phyloP scores from a whole-genome alignment of 164 flowering plant genomes.

The Aristolochia contorta region DNA sequence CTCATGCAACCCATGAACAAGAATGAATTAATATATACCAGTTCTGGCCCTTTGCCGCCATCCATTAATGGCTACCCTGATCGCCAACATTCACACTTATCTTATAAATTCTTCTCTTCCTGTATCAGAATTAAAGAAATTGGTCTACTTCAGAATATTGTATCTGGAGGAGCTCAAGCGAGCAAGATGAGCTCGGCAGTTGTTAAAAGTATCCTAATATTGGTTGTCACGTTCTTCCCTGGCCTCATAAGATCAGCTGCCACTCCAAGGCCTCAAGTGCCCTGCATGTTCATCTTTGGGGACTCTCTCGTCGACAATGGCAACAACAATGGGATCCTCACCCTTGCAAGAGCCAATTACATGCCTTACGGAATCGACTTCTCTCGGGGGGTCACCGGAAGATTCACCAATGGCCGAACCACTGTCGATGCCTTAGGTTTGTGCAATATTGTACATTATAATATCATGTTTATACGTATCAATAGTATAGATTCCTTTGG shows the following conservation, averaged over 20 bases:
- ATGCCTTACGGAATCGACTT: constrained; percentile 81
- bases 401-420: constrained; percentile 80
- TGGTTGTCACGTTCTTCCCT: constrained; percentile 1
- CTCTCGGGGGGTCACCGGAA: constrained; percentile 59
- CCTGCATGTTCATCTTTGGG: constrained; percentile 76
- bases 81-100: no score
- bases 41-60: no score
- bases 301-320: constrained; percentile 91
- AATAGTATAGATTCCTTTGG: no score
- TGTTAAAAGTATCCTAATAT: background rate
- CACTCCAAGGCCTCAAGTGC: constrained; percentile 31
- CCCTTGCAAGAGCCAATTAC: constrained; percentile 77
- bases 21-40: background rate
- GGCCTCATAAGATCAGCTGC: background rate
- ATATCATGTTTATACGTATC: no score
- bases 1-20: constrained; percentile 1
- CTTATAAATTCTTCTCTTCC: background rate
- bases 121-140: no score
- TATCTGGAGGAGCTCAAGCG: no score
- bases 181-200: background rate
- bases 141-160: no score
- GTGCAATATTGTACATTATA: no score
- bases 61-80: no score
- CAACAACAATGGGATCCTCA: constrained; percentile 62
- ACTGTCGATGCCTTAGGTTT: constrained; percentile 60